Base-by-base conservation (phyloP, 176 grass and related monocot species). In the Eleusine indica region DNA sequence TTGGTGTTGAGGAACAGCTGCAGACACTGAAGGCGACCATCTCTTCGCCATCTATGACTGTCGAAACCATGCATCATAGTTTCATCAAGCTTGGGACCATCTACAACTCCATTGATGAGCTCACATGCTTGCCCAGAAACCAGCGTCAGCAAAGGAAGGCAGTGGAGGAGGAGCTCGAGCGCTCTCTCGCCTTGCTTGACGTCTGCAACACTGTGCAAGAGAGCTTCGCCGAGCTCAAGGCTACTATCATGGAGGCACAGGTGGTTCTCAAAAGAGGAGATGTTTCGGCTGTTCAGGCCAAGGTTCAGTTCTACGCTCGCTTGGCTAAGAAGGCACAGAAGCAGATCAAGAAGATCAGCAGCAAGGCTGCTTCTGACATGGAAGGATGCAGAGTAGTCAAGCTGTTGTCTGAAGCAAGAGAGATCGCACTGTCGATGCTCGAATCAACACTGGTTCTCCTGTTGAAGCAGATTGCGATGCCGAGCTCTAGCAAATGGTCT, bases 271-370 rank as follows among this genome's bases (percentile, higher is more conserved):
- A 64, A 30, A 64, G 25, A 64, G 61, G 61, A 64, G 61, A 64
- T 29, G 25, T 30, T 14, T 11, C 25, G 3, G 22, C 61, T 14
- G 22, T 64, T 14, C 25, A 30, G 61, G 61, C 61, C 11, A 64
- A 64, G 61, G 18, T 64, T 64, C 61, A 5, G 9, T 64, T 22
- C 13, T 64, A 29, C 25, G 3, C 61, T 30, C 25, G 61, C 22
- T 30, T 64, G 25, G 9, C 61, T 28, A 64, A 64, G 61, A 64
- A 64, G 61, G 61, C 10, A 11, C 61, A 30, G 2, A 64, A 64
- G 61, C 61, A 64, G 61, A 64, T 64, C 22, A 64, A 64, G 61
- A 64, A 64, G 61, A 29, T 64, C 25, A 64, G 61, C 22, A 30
- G 11, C 61, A 64, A 64, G 61, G 25, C 9, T 64, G 11, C 25